phyloP scores from a whole-genome alignment of 169 alveolate genomes.

The Plasmodium malariae region DNA sequence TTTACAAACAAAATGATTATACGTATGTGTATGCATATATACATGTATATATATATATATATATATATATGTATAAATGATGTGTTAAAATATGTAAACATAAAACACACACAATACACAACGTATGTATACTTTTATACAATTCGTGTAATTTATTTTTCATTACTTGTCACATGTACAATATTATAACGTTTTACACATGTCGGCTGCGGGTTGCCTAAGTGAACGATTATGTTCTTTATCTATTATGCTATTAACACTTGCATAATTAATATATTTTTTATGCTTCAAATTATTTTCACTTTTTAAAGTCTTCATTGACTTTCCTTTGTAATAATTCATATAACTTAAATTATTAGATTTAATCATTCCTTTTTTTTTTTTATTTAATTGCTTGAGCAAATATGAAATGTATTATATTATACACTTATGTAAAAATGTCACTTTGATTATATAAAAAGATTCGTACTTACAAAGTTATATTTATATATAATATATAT shows the following conservation, averaged over 20 bases:
- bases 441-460: not conserved
- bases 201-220: constrained; percentile 43
- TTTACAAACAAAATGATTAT: not conserved
- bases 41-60: constrained; percentile 18
- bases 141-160: constrained; percentile 1
- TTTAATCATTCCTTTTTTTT: constrained; percentile 47
- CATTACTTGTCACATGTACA: constrained; percentile 6
- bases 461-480: not conserved
- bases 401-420: not conserved
- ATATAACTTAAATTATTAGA: constrained; percentile 10
- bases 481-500: not conserved
- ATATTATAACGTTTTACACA: not conserved
- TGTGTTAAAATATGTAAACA: not conserved
- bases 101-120: not conserved
- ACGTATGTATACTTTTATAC: too few species aligned
- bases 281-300: constrained; percentile 36
- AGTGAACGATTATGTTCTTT: constrained; percentile 29
- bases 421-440: not conserved
- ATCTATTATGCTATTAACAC: constrained; percentile 24
- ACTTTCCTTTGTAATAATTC: constrained; percentile 36
- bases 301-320: constrained; percentile 72
- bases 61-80: not conserved
- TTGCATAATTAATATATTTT: constrained; percentile 57
- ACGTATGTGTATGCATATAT: not conserved
- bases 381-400: not conserved